Conservation (phyloP, 345 rosid genomes). For the Salix exigua region DNA sequence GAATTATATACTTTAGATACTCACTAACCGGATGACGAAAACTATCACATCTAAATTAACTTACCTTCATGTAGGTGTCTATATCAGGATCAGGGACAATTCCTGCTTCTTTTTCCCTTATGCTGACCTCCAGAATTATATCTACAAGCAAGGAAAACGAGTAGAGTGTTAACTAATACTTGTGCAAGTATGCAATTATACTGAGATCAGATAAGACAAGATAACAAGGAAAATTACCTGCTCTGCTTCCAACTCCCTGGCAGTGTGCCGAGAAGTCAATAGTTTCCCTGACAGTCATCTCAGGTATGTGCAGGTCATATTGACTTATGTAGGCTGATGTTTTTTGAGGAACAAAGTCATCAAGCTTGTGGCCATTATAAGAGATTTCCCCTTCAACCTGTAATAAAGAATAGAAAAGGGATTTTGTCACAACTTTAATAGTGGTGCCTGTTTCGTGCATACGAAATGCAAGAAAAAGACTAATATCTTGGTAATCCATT, state of each 20-base stretch:
- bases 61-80: conserved; percentile 8
- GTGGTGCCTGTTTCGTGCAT: no score
- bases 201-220: neutral
- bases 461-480: no score
- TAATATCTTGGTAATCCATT: no score
- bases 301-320: conserved; percentile 2
- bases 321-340: conserved; percentile 17
- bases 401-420: neutral
- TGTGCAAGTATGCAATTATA: neutral
- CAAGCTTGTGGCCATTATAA: conserved; percentile 5
- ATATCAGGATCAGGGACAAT: neutral
- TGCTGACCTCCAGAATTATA: neutral
- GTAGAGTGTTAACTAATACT: neutral
- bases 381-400: conserved; percentile 52
- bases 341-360: conserved; percentile 13
- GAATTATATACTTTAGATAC: neutral
- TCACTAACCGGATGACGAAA: neutral
- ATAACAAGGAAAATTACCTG: neutral
- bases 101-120: conserved; percentile 1
- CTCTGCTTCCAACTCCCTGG: conserved; percentile 58
- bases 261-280: conserved; percentile 52
- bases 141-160: neutral
- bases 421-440: no score
- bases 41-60: neutral
- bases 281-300: conserved; percentile 16